These are phyloP conservation scores for Leccinum fuscescens DNA, from an alignment of 1,284 basidiomycete genomes.

Conservation along the genomic window DNA sequence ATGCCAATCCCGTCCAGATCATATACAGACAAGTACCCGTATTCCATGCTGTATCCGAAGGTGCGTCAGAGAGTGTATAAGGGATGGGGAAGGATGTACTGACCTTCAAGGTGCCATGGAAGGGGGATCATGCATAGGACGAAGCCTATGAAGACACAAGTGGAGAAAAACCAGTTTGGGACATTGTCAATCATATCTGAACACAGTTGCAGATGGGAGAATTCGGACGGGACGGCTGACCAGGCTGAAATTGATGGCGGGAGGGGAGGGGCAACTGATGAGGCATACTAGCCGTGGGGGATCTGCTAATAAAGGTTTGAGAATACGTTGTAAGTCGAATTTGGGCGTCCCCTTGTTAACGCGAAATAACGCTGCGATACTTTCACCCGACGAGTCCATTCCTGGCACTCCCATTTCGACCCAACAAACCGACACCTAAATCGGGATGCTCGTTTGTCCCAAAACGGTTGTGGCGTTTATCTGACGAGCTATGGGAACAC, in stretches of 20 bases:
- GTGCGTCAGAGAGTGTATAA: conserved; percentile 5
- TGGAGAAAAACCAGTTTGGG: conserved; percentile 33
- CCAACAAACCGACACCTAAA: conserved; percentile 26
- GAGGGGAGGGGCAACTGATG: conserved; percentile 2
- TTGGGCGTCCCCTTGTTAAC: conserved; percentile 38
- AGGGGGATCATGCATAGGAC: conserved; percentile 40
- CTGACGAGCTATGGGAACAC: neutral
- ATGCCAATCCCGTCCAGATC: conserved; percentile 54
- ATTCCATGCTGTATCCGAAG: conserved; percentile 44
- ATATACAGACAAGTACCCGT: conserved; percentile 57
- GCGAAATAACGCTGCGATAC: conserved; percentile 9
- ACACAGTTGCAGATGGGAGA: conserved; percentile 24
- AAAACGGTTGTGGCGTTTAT: conserved; percentile 15
- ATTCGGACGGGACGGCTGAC: conserved; percentile 8
- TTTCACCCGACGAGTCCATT: conserved; percentile 14
- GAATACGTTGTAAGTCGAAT: conserved; percentile 30
- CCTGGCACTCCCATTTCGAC: conserved; percentile 24
- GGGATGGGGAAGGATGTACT: neutral
- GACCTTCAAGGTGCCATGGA: conserved; percentile 46
- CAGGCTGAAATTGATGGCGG: conserved; percentile 7
- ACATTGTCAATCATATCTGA: conserved; percentile 22
- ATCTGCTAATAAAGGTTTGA: conserved; percentile 25
- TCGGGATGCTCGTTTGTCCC: conserved; percentile 24
- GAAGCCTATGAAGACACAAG: conserved; percentile 37
- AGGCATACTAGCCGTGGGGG: neutral